Percentiles rank a stretch among this genome's conserved stretches.
Conservation (phyloP, 768 basidiomycete species). For the Pleurotus ostreatus region DNA sequence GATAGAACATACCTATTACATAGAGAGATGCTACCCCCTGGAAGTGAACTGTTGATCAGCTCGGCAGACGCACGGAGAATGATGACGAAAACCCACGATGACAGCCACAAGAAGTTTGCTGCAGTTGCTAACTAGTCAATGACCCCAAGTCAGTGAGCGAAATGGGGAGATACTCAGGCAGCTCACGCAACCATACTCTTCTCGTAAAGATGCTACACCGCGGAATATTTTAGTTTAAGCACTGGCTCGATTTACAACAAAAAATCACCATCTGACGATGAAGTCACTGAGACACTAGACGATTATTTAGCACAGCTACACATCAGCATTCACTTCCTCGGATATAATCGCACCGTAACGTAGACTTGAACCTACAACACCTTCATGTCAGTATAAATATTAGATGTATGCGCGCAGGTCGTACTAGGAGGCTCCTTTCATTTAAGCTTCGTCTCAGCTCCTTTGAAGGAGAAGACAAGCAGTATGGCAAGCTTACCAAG, state of each 20-base stretch:
- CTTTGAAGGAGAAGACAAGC: too few species aligned
- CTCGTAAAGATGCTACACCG: slow-evolving; percentile 19
- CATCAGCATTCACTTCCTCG: neutral
- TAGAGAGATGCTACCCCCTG: slow-evolving; percentile 6
- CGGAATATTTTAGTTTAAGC: neutral
- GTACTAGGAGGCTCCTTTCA: slow-evolving; percentile 1
- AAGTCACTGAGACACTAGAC: slow-evolving; percentile 25
- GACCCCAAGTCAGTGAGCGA: neutral
- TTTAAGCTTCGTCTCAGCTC: too few species aligned
- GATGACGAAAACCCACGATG: slow-evolving; percentile 15
- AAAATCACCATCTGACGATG: slow-evolving; percentile 26
- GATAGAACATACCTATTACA: slow-evolving; percentile 4
- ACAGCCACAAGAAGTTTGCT: slow-evolving; percentile 13
- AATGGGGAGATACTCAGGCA: neutral
- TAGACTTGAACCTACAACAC: slow-evolving; percentile 20
- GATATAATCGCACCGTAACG: slow-evolving; percentile 19
- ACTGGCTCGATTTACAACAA: neutral
- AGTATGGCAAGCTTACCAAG: slow-evolving; percentile 20
- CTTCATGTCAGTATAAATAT: neutral
- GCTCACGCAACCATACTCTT: slow-evolving; percentile 24
- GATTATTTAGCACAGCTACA: neutral
- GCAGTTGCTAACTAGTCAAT: slow-evolving; percentile 14
- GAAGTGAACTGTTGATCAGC: neutral
- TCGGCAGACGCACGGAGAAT: too few species aligned
- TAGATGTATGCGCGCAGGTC: neutral